These are phyloP conservation scores for Fragilariopsis cylindrus DNA, from an alignment of 108 stramenopile species.

Conservation along the genomic window DNA sequence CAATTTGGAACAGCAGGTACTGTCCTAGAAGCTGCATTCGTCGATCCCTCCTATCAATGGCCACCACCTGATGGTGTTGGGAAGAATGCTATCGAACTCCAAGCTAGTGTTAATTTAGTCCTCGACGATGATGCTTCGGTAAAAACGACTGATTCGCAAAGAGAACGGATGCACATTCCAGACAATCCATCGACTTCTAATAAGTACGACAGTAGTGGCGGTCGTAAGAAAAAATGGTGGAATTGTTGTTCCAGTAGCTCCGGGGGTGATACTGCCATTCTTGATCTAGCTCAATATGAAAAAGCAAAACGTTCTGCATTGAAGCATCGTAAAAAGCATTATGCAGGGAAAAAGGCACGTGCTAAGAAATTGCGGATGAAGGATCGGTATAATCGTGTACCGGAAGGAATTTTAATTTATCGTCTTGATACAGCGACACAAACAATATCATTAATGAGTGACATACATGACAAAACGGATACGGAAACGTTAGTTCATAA, in stretches of 20 bases:
- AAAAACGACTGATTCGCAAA: slow-evolving; percentile 39
- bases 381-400: slow-evolving; percentile 62
- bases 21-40: slow-evolving; percentile 85
- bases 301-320: slow-evolving; percentile 40
- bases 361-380: slow-evolving; percentile 36
- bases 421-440: slow-evolving; percentile 73
- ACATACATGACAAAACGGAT: slow-evolving; percentile 63
- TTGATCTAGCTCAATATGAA: slow-evolving; percentile 36
- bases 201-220: no score
- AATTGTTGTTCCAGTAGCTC: slow-evolving; percentile 29
- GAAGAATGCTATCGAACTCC: slow-evolving; percentile 81
- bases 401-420: slow-evolving; percentile 84
- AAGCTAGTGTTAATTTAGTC: slow-evolving; percentile 60
- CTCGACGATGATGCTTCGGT: slow-evolving; percentile 41
- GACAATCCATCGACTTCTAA: slow-evolving; percentile 17
- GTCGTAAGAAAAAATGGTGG: slow-evolving; percentile 13
- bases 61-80: slow-evolving; percentile 76
- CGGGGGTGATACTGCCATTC: slow-evolving; percentile 33
- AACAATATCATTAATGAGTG: slow-evolving; percentile 57
- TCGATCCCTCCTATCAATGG: slow-evolving; percentile 83
- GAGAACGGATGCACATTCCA: slow-evolving; percentile 44
- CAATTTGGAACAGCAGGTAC: slow-evolving; percentile 47
- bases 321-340: slow-evolving; percentile 38
- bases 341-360: slow-evolving; percentile 24
- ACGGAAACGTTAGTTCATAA: slow-evolving; percentile 32